A percentile compares a stretch with the other conserved stretches of the same genome.
Evolutionary conservation across 306 rosid genomes (phyloP).

Genomic region (Alnus rubra): DNA sequence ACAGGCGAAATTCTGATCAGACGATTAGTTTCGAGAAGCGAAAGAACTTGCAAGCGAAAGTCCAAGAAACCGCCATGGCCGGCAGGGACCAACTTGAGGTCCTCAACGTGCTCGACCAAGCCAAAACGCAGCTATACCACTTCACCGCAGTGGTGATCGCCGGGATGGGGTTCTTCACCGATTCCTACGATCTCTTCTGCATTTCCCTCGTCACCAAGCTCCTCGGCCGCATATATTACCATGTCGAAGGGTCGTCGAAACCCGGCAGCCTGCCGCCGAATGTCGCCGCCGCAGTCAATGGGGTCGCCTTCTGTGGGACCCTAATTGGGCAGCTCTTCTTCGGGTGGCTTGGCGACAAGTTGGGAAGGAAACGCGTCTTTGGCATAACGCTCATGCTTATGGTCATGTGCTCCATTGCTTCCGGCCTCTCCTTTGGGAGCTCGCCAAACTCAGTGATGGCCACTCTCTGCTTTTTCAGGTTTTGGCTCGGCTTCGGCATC

Average conservation of each 20-base stretch:
- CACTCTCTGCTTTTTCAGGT: constrained; percentile 51
- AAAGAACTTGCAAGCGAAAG: background rate
- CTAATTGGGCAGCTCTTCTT: constrained; percentile 40
- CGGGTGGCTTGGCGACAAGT: constrained; percentile 52
- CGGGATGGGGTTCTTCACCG: constrained; percentile 53
- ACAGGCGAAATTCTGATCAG: too few relatives aligned
- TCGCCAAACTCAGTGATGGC: constrained; percentile 28
- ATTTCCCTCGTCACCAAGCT: constrained; percentile 56
- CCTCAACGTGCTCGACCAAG: constrained; percentile 28
- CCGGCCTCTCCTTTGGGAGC: constrained; percentile 48
- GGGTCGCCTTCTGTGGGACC: constrained; percentile 48
- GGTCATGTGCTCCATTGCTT: constrained; percentile 39
- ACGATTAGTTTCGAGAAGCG: too few relatives aligned
- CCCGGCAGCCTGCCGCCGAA: constrained; percentile 49
- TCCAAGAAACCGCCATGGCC: constrained; percentile 22
- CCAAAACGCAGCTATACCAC: constrained; percentile 46
- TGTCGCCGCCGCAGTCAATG: constrained; percentile 44
- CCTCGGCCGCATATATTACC: constrained; percentile 48
- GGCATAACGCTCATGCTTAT: constrained; percentile 51
- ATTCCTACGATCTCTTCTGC: constrained; percentile 48
- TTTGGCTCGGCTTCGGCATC: constrained; percentile 55
- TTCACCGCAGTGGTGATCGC: constrained; percentile 41
- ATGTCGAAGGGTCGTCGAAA: constrained; percentile 19
- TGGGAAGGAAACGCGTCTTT: constrained; percentile 47
- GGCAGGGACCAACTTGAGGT: constrained; percentile 6